A percentile compares a stretch with the other conserved stretches of the same genome.
Evolutionary conservation across 2,329 filamentous ascomycete genomes (phyloP).

Genomic region (Calycina marina): DNA sequence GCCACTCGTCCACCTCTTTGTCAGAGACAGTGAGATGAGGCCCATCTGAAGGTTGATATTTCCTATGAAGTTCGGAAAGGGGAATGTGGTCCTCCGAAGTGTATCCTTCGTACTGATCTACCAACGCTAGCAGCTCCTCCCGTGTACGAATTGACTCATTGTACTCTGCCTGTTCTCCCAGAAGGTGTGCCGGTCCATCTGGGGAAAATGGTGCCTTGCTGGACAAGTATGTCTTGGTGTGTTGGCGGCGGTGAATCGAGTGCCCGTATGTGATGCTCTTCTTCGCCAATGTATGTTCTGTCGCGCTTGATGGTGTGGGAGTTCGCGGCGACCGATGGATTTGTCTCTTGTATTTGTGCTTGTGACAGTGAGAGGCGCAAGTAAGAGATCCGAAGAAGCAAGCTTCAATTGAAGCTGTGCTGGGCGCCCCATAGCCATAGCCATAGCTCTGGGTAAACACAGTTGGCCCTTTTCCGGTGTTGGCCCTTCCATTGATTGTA

Average conservation of each 20-base stretch:
- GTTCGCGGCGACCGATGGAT: no score
- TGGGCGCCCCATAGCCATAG: no score
- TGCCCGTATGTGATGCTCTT: no score
- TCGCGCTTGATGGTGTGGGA: conserved; percentile 3
- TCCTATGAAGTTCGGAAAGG: conserved; percentile 33
- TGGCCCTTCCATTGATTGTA: no score
- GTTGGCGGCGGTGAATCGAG: conserved; percentile 10
- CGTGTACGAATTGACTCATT: conserved; percentile 17
- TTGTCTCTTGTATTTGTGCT: no score
- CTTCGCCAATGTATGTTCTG: no score
- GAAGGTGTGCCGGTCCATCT: no score
- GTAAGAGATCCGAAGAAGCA: conserved; percentile 23
- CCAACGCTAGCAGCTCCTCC: conserved; percentile 36
- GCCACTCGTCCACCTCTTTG: conserved; percentile 30
- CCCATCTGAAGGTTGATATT: conserved; percentile 36
- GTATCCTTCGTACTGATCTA: conserved; percentile 33
- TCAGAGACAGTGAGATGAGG: conserved; percentile 36
- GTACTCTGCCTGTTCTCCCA: no score
- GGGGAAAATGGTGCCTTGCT: no score
- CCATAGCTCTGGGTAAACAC: no score
- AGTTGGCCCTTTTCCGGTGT: no score
- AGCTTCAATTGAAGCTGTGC: conserved; percentile 15
- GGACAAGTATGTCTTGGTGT: conserved; percentile 5
- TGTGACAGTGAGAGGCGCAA: conserved; percentile 17
- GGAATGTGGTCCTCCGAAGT: conserved; percentile 38